Percentiles rank a stretch among this genome's conserved stretches.
These are phyloP conservation scores for Boletus insuetus DNA, from an alignment of 768 basidiomycete species.

Conservation along the genomic window DNA sequence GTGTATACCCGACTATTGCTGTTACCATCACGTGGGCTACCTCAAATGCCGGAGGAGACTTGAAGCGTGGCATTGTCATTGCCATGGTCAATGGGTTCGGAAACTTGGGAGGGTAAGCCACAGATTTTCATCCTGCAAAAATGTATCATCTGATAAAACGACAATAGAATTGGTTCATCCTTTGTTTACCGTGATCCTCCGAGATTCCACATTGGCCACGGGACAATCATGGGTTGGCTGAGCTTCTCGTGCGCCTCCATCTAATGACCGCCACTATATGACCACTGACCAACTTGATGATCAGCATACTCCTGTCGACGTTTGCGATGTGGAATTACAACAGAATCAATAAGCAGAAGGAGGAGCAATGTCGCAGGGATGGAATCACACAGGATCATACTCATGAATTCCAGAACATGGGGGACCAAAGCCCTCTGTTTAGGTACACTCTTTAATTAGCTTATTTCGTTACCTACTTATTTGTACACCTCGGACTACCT, in stretches of 20 bases:
- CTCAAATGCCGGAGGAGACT: slow-evolving; percentile 55
- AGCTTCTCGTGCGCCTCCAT: slow-evolving; percentile 30
- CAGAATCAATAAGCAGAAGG: slow-evolving; percentile 48
- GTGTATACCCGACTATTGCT: slow-evolving; percentile 50
- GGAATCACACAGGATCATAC: slow-evolving; percentile 39
- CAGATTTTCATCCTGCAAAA: slow-evolving; percentile 12
- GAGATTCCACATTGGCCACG: slow-evolving; percentile 37
- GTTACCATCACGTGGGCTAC: slow-evolving; percentile 53
- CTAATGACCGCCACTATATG: slow-evolving; percentile 21
- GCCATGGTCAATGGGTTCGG: slow-evolving; percentile 44
- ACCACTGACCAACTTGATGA: slow-evolving; percentile 29
- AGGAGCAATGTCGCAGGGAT: slow-evolving; percentile 39
- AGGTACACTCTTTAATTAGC: slow-evolving; percentile 34
- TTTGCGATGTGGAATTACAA: slow-evolving; percentile 49
- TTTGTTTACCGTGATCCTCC: slow-evolving; percentile 41
- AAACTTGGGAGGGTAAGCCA: slow-evolving; percentile 47
- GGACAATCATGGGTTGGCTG: slow-evolving; percentile 36
- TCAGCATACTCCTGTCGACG: slow-evolving; percentile 39
- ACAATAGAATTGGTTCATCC: slow-evolving; percentile 37
- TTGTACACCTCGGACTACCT: neutral
- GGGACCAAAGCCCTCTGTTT: slow-evolving; percentile 54
- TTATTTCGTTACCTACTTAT: neutral
- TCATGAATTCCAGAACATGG: slow-evolving; percentile 46
- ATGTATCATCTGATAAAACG: neutral
- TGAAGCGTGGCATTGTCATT: slow-evolving; percentile 48